A percentile compares a stretch with the other conserved stretches of the same genome.
These are phyloP conservation scores for Phytophthora citricola DNA, from an alignment of 352 stramenopile species.

Conservation along the genomic window DNA sequence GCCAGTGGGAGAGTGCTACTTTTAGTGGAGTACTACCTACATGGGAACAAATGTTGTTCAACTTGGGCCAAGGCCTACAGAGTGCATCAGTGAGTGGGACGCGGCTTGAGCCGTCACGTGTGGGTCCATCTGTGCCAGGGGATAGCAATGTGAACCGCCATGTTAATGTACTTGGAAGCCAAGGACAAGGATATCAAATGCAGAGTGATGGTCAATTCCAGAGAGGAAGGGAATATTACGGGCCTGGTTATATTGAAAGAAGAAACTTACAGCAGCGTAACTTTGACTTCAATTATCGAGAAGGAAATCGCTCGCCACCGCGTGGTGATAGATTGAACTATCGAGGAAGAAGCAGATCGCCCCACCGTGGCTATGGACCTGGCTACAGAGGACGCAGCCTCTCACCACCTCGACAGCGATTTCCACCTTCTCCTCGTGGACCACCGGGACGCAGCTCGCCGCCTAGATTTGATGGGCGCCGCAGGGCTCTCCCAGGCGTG, in stretches of 20 bases:
- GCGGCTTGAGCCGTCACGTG: constrained; percentile 1
- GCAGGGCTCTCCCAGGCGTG: background rate
- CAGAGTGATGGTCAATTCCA: too few species aligned
- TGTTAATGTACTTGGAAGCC: background rate
- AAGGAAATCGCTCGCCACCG: background rate
- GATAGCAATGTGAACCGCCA: background rate
- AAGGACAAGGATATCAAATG: background rate
- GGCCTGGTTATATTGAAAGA: too few species aligned
- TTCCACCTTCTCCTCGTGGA: background rate
- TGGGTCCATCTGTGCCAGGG: constrained; percentile 1
- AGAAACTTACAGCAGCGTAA: too few species aligned
- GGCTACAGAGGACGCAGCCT: background rate
- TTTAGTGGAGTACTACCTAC: background rate
- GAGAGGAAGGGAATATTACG: too few species aligned
- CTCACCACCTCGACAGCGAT: background rate
- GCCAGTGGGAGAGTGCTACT: constrained; percentile 6
- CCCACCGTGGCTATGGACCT: background rate
- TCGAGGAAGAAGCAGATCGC: background rate
- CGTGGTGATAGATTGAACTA: background rate
- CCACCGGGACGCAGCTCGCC: background rate
- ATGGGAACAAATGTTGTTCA: constrained; percentile 5
- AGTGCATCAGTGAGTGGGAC: background rate
- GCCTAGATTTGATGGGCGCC: background rate
- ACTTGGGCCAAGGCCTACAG: constrained; percentile 11
- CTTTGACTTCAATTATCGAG: background rate